These are phyloP conservation scores for Dispira simplex DNA, from an alignment of 192 early-diverging fungal species.

Conservation along the genomic window DNA sequence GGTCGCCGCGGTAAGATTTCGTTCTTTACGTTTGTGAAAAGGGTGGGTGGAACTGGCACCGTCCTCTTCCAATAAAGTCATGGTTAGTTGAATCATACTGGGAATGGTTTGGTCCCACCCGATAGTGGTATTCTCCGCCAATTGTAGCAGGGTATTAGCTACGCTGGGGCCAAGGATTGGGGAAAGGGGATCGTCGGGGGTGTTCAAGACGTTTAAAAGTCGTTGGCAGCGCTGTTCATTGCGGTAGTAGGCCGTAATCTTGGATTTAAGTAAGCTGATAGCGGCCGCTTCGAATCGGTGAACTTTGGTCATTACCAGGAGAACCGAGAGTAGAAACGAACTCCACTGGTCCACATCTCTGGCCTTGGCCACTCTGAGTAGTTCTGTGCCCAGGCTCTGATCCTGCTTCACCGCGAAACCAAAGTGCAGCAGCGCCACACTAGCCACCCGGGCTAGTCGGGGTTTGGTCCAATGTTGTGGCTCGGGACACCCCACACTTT, in stretches of 20 bases:
- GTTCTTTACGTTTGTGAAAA: slow-evolving; percentile 13
- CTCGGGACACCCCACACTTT: slow-evolving; percentile 5
- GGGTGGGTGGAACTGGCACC: background rate
- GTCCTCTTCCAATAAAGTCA: slow-evolving; percentile 16
- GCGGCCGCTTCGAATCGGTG: slow-evolving; percentile 54
- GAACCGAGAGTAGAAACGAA: slow-evolving; percentile 47
- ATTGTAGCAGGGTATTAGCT: background rate
- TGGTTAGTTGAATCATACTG: slow-evolving; percentile 21
- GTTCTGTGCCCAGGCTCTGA: slow-evolving; percentile 28
- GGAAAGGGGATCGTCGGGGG: background rate
- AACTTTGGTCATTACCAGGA: slow-evolving; percentile 49
- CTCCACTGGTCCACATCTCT: slow-evolving; percentile 31
- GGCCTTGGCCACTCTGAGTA: slow-evolving; percentile 31
- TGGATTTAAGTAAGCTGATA: slow-evolving; percentile 16
- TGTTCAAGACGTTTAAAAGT: slow-evolving; percentile 1
- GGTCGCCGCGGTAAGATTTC: background rate
- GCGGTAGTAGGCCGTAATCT: slow-evolving; percentile 15
- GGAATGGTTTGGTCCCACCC: slow-evolving; percentile 31
- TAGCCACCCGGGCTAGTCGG: slow-evolving; percentile 39
- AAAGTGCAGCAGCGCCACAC: slow-evolving; percentile 54
- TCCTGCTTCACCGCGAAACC: slow-evolving; percentile 59
- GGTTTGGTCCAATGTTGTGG: slow-evolving; percentile 11
- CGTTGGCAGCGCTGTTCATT: slow-evolving; percentile 12
- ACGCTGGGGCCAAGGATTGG: background rate
- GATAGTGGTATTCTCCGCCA: slow-evolving; percentile 16